phyloP scores from a whole-genome alignment of 2,329 filamentous ascomycete species.

The Colletotrichum tofieldiae region DNA sequence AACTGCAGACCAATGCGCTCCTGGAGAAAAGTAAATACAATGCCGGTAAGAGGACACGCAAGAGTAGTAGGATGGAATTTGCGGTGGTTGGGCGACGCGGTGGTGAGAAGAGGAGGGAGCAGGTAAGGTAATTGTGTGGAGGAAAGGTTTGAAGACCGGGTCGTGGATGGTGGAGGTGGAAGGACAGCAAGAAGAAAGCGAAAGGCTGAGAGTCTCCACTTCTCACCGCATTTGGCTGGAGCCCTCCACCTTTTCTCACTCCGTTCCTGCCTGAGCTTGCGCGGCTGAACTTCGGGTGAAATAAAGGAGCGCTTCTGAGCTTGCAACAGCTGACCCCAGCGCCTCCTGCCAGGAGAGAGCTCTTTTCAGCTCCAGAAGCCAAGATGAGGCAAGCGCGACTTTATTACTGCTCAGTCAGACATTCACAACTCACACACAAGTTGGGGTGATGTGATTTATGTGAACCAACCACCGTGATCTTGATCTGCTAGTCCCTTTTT shows the following conservation, averaged over 20 bases:
- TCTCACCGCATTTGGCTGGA: constrained; percentile 34
- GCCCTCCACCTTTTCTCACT: constrained; percentile 17
- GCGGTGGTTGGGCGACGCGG: constrained; percentile 20
- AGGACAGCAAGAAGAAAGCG: constrained; percentile 40
- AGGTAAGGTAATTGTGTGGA: constrained; percentile 41
- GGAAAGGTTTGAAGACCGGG: constrained; percentile 35
- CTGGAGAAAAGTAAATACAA: constrained; percentile 33
- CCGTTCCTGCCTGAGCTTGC: background rate
- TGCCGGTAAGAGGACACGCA: constrained; percentile 20
- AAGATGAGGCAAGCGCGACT: background rate
- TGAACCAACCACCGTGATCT: background rate
- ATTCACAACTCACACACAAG: background rate
- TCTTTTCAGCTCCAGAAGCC: constrained; percentile 10
- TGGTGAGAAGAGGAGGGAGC: constrained; percentile 26
- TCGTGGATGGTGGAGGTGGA: constrained; percentile 14
- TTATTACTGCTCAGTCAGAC: background rate
- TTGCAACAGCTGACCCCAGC: background rate
- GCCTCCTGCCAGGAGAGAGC: constrained; percentile 3
- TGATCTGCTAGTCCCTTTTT: background rate
- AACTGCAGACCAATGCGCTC: constrained; percentile 41
- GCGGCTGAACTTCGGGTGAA: constrained; percentile 21
- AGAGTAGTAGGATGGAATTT: constrained; percentile 26
- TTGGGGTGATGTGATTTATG: background rate
- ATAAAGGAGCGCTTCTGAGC: background rate
- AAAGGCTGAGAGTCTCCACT: constrained; percentile 39